Conservation (phyloP, 2,329 filamentous ascomycete species). For the Daldinia sp. region DNA sequence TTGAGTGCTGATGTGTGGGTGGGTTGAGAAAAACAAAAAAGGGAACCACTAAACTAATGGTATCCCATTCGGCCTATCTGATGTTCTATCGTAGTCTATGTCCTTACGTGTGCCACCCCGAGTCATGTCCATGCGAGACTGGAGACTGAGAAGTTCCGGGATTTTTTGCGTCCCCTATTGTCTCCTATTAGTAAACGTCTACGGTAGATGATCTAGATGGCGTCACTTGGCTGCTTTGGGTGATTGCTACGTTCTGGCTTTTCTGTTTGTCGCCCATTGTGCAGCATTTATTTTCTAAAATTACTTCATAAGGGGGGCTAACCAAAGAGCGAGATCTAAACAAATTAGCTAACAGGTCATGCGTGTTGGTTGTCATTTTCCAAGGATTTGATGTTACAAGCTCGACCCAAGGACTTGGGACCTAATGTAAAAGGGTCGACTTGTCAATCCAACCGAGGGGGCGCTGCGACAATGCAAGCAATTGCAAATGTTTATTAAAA, state of each 20-base stretch:
- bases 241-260: conserved; percentile 34
- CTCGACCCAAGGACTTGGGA: conserved; percentile 32
- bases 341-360: conserved; percentile 28
- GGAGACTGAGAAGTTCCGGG: conserved; percentile 26
- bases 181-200: no score
- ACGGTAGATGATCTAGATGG: conserved; percentile 27
- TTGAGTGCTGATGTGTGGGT: neutral
- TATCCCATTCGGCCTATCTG: conserved; percentile 39
- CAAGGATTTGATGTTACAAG: conserved; percentile 29
- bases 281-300: conserved; percentile 39
- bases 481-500: conserved; percentile 34
- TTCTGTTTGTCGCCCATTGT: conserved; percentile 34
- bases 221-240: conserved; percentile 37
- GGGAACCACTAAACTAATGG: neutral
- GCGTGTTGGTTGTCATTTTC: conserved; percentile 37
- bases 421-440: conserved; percentile 36
- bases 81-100: conserved; percentile 11
- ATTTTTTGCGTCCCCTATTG: no score
- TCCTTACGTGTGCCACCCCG: conserved; percentile 30
- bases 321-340: conserved; percentile 25
- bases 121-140: conserved; percentile 32
- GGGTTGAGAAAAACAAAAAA: neutral
- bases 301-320: conserved; percentile 24
- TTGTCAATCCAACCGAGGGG: conserved; percentile 34
- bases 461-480: conserved; percentile 21